These are phyloP conservation scores for Xerophyta viscosa DNA, from an alignment of 106 monocot species.

Conservation along the genomic window DNA sequence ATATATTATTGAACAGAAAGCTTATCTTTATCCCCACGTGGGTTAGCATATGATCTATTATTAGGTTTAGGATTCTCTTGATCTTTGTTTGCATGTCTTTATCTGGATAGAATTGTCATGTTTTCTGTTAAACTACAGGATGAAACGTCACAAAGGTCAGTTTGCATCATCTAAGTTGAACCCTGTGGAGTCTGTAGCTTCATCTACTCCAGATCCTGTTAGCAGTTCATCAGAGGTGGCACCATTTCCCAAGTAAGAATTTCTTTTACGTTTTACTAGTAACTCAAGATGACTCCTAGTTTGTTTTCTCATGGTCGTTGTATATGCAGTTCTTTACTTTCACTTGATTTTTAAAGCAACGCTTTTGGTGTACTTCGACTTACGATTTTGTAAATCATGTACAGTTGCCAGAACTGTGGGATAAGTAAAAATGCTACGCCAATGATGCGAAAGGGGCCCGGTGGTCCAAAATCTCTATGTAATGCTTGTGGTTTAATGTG, in stretches of 20 bases:
- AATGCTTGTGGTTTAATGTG: conserved; percentile 53
- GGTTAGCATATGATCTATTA: too few relatives aligned
- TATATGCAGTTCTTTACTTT: too few relatives aligned
- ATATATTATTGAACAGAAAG: too few relatives aligned
- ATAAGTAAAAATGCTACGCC: conserved; percentile 25
- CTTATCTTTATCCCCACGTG: too few relatives aligned
- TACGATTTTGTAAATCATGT: not conserved
- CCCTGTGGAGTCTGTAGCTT: conserved; percentile 11
- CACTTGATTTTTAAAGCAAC: not conserved
- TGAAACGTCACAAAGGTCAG: conserved; percentile 45
- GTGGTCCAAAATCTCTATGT: conserved; percentile 39
- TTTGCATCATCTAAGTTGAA: conserved; percentile 43
- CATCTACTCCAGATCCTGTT: conserved; percentile 12
- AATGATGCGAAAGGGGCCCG: conserved; percentile 51
- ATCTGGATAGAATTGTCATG: too few relatives aligned
- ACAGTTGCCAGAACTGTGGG: conserved; percentile 44
- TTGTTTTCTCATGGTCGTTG: too few relatives aligned
- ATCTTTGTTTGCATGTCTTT: too few relatives aligned
- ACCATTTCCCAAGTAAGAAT: conserved; percentile 18
- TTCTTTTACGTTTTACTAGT: not conserved
- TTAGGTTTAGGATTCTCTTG: too few relatives aligned
- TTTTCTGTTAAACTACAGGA: conserved; percentile 12
- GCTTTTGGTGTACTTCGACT: not conserved
- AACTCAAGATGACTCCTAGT: too few relatives aligned
- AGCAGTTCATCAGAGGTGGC: conserved; percentile 13